Base-by-base conservation (phyloP, 1,284 basidiomycete genomes). In the Rhodotorula sp. region DNA sequence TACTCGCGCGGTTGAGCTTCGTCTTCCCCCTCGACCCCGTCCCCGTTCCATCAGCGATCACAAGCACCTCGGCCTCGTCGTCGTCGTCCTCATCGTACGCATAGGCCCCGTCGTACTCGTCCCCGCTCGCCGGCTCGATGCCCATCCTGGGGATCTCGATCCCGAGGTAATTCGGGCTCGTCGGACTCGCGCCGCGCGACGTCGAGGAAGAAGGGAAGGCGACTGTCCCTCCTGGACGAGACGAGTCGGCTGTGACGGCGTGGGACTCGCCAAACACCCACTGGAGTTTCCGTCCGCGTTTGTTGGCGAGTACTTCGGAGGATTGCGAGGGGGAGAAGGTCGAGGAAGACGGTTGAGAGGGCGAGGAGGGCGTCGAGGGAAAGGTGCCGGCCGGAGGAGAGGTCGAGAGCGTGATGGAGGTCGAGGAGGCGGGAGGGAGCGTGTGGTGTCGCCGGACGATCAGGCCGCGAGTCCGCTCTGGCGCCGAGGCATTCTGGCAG, bases 1-100 rank as follows among this genome's bases (percentile, higher is more conserved):
- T 92, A 77, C 92, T 94, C 0, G 95, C 95, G 44, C 95, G 89
- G 77, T 95, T 94, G 79, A 89, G 89, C 67, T 88, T 87, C 78
- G 88, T 90, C 63, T 84, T 63, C 51, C 54, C 36, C 22, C 30
- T 73, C 17, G 59, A 36, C 8, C 29, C 54, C 5, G 30, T 22
- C 44, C 20, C 59, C n/a, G 59, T 39, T 36, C n/a, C 36, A 9
- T 29, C 19, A 5, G 53, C 39, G 20, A 53, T 53, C 36, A 61
- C 39, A 7, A 61, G 60, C 20, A 61, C 60, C 30, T 52, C 39
- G 27, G 27, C 32, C 13, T 55, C 8, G 47, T 58, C 56, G 32
- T 59, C 49, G 13, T n/a, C 34, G 7, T 52, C 59, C 8, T 52
- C 59, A 9, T 36, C 59, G 27, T 44, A 44, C 13, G 68, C 24